phyloP scores from a whole-genome alignment of 2,329 filamentous ascomycete species.

The Trichoderma endophyticum region DNA sequence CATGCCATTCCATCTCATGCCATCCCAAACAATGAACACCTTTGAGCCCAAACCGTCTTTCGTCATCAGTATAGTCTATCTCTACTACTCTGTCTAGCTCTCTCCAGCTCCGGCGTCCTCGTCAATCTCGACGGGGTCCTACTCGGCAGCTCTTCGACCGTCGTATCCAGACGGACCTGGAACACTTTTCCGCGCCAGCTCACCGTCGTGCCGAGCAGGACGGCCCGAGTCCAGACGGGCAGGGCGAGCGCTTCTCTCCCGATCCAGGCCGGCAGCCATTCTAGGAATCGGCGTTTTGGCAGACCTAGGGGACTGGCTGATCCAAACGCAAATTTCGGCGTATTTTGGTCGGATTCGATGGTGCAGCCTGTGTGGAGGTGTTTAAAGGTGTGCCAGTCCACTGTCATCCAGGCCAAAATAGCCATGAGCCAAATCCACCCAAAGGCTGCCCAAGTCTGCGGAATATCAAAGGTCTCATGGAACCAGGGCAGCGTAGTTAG shows the following conservation, averaged over 20 bases:
- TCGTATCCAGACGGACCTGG: conserved; percentile 78
- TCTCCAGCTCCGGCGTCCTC: conserved; percentile 25
- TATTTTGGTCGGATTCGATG: conserved; percentile 67
- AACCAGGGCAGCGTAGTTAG: conserved; percentile 70
- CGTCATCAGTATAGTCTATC: conserved; percentile 26
- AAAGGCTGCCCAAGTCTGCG: conserved; percentile 67
- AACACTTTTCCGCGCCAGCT: conserved; percentile 84
- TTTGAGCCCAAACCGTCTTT: neutral
- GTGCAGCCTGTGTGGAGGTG: conserved; percentile 71
- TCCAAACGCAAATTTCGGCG: conserved; percentile 68
- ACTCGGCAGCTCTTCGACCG: conserved; percentile 51
- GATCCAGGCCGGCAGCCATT: conserved; percentile 82
- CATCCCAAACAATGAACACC: neutral
- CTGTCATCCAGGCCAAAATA: conserved; percentile 66
- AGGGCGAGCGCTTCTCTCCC: conserved; percentile 78
- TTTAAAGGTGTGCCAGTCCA: conserved; percentile 72
- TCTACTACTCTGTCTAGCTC: conserved; percentile 25
- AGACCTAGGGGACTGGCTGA: conserved; percentile 36
- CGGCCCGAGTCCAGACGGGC: conserved; percentile 87
- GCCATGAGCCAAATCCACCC: conserved; percentile 61
- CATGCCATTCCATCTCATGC: neutral
- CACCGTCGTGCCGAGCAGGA: conserved; percentile 82
- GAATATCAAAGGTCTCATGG: conserved; percentile 47
- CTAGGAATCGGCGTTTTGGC: conserved; percentile 54
- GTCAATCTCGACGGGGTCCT: conserved; percentile 6